These are phyloP conservation scores for Wallacemonas rigidus DNA, from an alignment of 208 protist genomes.

Conservation along the genomic window DNA sequence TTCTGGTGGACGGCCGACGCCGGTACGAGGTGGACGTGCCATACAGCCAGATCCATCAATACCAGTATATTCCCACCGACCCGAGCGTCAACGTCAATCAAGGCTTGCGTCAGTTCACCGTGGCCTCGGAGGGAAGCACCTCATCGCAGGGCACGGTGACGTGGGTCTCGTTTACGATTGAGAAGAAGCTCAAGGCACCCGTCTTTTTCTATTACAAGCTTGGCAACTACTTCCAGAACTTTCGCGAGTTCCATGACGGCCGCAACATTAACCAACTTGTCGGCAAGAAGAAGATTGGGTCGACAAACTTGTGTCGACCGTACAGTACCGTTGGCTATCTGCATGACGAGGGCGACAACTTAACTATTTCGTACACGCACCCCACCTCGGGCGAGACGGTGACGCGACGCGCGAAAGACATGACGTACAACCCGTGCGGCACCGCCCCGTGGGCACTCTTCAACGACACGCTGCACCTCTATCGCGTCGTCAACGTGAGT, in stretches of 20 bases:
- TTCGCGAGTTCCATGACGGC: constrained; percentile 91
- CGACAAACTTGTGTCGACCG: constrained; percentile 53
- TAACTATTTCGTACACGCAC: constrained; percentile 6
- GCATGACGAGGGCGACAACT: constrained; percentile 21
- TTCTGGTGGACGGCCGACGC: constrained; percentile 38
- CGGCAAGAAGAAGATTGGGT: constrained; percentile 38
- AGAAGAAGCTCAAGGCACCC: constrained; percentile 75
- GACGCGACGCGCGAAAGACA: constrained; percentile 27
- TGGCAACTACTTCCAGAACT: constrained; percentile 97
- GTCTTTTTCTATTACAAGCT: constrained; percentile 98
- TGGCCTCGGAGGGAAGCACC: constrained; percentile 41
- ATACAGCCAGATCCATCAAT: constrained; percentile 74
- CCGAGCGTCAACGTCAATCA: constrained; percentile 69
- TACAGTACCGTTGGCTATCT: constrained; percentile 50
- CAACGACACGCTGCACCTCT: constrained; percentile 94
- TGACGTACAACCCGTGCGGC: constrained; percentile 95
- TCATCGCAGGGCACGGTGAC: constrained; percentile 73
- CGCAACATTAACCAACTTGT: constrained; percentile 59
- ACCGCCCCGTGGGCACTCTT: constrained; percentile 95
- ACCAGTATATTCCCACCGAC: constrained; percentile 78
- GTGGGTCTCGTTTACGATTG: constrained; percentile 56
- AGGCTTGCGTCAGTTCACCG: constrained; percentile 54
- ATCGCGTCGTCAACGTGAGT: constrained; percentile 26
- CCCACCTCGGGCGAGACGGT: constrained; percentile 22
- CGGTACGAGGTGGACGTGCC: constrained; percentile 36